Evolutionary conservation across 768 basidiomycete species (phyloP).

Genomic region (Coprinopsis cinerea): DNA sequence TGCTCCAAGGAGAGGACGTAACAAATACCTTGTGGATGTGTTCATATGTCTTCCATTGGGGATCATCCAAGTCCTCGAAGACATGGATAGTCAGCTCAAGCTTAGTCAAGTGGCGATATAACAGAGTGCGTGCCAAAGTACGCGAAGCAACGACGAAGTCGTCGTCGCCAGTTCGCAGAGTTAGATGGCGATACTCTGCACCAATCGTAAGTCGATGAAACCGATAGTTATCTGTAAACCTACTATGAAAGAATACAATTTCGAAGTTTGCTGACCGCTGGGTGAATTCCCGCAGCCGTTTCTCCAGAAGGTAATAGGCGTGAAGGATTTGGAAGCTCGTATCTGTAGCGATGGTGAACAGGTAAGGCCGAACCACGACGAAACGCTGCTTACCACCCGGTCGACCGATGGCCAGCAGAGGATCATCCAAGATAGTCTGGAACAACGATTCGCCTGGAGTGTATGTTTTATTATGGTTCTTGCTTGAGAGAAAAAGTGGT

Average conservation of each 20-base stretch:
- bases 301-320: slow-evolving; percentile 50
- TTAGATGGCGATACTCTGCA: slow-evolving; percentile 40
- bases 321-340: slow-evolving; percentile 59
- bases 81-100: slow-evolving; percentile 36
- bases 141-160: slow-evolving; percentile 39
- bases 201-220: background rate
- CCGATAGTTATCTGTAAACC: slow-evolving; percentile 6
- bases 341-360: slow-evolving; percentile 26
- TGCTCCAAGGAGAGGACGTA: background rate
- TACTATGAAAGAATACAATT: slow-evolving; percentile 59
- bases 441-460: slow-evolving; percentile 58
- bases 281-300: slow-evolving; percentile 41
- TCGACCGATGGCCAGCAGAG: slow-evolving; percentile 51
- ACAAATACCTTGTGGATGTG: slow-evolving; percentile 32
- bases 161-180: slow-evolving; percentile 31
- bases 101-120: slow-evolving; percentile 44
- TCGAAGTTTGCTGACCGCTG: slow-evolving; percentile 52
- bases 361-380: background rate
- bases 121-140: slow-evolving; percentile 43
- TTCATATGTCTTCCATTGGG: slow-evolving; percentile 43
- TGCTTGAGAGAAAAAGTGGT: background rate
- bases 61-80: slow-evolving; percentile 42
- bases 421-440: slow-evolving; percentile 53
- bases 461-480: slow-evolving; percentile 6
- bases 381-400: slow-evolving; percentile 29